Evolutionary conservation across 768 basidiomycete species (phyloP), one percentile per base, ranked within the genome.

Genomic region (Podaxis sp.): DNA sequence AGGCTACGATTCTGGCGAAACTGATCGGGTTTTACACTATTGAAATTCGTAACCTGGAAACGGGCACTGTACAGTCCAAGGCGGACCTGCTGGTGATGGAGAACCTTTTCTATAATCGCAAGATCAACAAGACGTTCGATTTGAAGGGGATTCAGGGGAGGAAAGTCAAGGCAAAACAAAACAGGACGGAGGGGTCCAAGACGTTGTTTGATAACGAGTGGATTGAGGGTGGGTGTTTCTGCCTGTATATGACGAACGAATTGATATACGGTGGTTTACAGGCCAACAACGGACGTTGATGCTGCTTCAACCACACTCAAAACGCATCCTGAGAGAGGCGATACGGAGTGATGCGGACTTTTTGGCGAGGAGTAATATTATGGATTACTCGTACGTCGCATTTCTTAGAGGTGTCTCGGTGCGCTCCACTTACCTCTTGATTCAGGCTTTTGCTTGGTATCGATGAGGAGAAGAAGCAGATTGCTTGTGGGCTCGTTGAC

Each of bases 61-160:
- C 81, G 3, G 88, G 88, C 1, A 74, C 72, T 13, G 78, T 83
- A 4, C 86, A 90, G 67, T 81, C 83, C 13, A 89, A 88, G 69
- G 82, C 86, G 1, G 91, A 94, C 70, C 76, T 94, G 12, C 76
- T 93, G 4, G 88, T 93, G 7, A 93, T 93, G 90, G 92, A 93
- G 73, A 93, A 93, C 67, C 72, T 93, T 17, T 93, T 94, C 69
- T 91, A 87, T 68, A 77, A 83, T 47, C 84, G 85, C 71, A 85
- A 85, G 54, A 80, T 91, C 56, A 73, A 75, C 56, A 86, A 86
- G 76, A 89, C 85, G 0, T 94, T 89, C 67, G 92, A 94, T 70
- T 75, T 94, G 57, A 94, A 94, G 71, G 92, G 92, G 2, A 93
- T 94, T 40, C 87, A 87, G 59, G 88, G 89, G 0, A 78, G 91